These are phyloP conservation scores for Penicillium paneum DNA, from an alignment of 2,329 filamentous ascomycete species.

Conservation along the genomic window DNA sequence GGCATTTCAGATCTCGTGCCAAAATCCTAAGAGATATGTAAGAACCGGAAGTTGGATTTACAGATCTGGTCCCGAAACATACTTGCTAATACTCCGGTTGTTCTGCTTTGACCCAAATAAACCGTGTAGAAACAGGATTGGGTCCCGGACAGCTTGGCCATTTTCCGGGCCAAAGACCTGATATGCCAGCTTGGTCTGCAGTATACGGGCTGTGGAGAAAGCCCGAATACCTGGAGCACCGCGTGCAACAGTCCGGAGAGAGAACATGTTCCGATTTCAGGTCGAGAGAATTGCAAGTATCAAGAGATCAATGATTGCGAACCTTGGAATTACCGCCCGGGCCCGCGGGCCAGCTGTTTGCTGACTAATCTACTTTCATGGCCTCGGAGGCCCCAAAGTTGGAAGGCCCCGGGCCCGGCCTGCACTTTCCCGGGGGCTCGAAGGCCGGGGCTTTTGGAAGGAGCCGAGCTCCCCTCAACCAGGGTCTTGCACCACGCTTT, in stretches of 20 bases:
- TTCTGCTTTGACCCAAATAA: slow-evolving; percentile 95
- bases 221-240: slow-evolving; percentile 19
- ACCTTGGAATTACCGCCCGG: not conserved
- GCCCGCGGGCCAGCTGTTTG: not conserved
- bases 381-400: not conserved
- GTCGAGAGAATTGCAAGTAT: not conserved
- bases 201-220: slow-evolving; percentile 33
- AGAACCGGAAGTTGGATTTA: not conserved
- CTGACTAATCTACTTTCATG: slow-evolving; percentile 8
- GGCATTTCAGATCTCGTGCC: slow-evolving; percentile 73
- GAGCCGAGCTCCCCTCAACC: no score
- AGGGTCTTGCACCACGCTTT: no score
- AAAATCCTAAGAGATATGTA: slow-evolving; percentile 53
- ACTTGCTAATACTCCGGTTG: slow-evolving; percentile 93
- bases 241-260: slow-evolving; percentile 6
- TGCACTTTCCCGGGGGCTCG: no score
- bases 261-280: slow-evolving; percentile 7
- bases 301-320: not conserved
- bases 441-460: no score
- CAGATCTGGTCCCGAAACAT: slow-evolving; percentile 35
- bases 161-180: slow-evolving; percentile 38
- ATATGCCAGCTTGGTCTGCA: slow-evolving; percentile 33
- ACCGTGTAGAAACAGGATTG: slow-evolving; percentile 87
- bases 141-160: slow-evolving; percentile 43
- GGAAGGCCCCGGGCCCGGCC: no score